Evolutionary conservation across 1,139 yeast species (phyloP), one percentile per base, ranked within the genome.

Genomic region (Arxiozyma heterogenica): DNA sequence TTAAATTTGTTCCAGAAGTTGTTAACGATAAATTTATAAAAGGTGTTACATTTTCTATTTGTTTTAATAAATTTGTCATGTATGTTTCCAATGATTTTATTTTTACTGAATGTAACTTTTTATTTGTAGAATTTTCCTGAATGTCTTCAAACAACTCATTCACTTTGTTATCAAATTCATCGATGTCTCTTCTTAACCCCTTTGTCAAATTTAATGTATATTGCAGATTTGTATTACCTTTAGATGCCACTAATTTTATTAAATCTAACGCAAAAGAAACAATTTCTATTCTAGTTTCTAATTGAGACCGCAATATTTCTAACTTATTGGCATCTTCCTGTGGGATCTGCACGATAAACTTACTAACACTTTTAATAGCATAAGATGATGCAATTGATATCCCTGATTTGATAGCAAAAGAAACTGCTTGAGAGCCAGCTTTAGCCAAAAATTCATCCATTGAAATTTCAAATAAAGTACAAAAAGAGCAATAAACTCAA

Each of bases 361-460:
- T 78, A 20, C 82, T 69, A 20, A 86, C 79, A 0, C 87, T 81
- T 58, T 80, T 82, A 52, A 86, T 77, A 21, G 93, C 93, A 69
- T 82, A 86, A 0, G 86, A 83, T 0, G 91, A 82, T 0, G 94
- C 95, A 41, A 86, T 64, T 0, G 90, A 82, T 27, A 86, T 81
- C 0, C 94, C 90, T 1, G 93, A 85, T 55, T 86, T 73, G 45
- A 86, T 82, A 12, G 94, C 95, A 71, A 86, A 84, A 2, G 90
- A 80, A 11, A 86, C 88, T 1, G 89, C 89, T 60, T 86, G 93
- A 54, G 81, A 82, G 39, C 91, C 85, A 4, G 94, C 94, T 70
- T 81, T 78, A 25, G 73, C 67, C 30, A 76, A 62, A 38, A 76
- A 67, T 53, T 75, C 77, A 59, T 76, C 80, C 80, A 76, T 76